Conservation (phyloP, 2,329 filamentous ascomycete genomes). For the Beauveria scarabaeidicola region DNA sequence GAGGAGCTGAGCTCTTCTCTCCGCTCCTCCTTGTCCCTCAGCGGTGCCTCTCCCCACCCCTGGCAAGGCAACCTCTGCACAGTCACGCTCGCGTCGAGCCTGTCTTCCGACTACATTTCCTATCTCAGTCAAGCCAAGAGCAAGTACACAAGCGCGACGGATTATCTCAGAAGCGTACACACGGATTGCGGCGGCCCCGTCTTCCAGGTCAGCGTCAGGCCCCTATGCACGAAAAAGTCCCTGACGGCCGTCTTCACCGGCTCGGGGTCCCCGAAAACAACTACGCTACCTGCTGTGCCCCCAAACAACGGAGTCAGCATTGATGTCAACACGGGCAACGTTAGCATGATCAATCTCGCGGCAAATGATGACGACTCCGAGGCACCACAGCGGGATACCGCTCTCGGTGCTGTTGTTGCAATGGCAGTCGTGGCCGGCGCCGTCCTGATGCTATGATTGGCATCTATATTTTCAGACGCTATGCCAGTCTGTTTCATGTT, state of each 20-base stretch:
- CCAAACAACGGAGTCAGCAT: neutral
- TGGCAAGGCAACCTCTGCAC: constrained; percentile 4
- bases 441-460: neutral
- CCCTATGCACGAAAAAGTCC: neutral
- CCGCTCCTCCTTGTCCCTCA: neutral
- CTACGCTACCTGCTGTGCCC: neutral
- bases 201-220: constrained; percentile 4
- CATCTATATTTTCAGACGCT: neutral
- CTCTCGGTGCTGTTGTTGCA: neutral
- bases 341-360: neutral
- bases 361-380: neutral
- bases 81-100: constrained; percentile 4
- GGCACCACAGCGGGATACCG: neutral
- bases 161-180: neutral
- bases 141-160: neutral
- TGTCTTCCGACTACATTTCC: neutral
- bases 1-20: neutral
- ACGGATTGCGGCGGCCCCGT: constrained; percentile 1
- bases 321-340: neutral
- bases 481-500: neutral
- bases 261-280: neutral
- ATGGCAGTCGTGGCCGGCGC: neutral
- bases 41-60: neutral
- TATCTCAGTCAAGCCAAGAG: neutral
- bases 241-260: constrained; percentile 5